A percentile compares a stretch with the other conserved stretches of the same genome.
phyloP scores from a whole-genome alignment of 371 early-diverging fungal genomes.

The Fennellomyces sp. region DNA sequence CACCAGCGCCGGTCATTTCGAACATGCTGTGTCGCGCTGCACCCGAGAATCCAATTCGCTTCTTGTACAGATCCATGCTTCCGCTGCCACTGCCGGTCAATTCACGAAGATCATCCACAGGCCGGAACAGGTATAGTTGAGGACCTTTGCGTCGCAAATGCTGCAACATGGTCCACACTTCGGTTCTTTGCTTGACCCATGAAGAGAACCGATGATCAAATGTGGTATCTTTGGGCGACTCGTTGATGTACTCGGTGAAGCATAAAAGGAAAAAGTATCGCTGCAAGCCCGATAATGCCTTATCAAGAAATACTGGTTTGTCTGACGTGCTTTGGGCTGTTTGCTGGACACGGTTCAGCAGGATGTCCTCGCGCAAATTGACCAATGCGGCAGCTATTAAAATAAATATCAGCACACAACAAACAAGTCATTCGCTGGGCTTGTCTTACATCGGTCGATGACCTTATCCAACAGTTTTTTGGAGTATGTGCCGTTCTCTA shows the following conservation, averaged over 20 bases:
- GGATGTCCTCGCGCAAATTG: constrained; percentile 67
- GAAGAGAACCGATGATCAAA: constrained; percentile 51
- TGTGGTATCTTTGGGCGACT: constrained; percentile 36
- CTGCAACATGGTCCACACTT: constrained; percentile 65
- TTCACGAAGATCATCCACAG: constrained; percentile 65
- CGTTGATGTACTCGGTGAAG: constrained; percentile 63
- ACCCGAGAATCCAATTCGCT: constrained; percentile 11
- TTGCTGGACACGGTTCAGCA: constrained; percentile 63
- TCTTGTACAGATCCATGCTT: background rate
- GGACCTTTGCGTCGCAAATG: constrained; percentile 56
- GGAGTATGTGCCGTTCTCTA: constrained; percentile 55
- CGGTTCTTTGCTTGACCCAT: constrained; percentile 61
- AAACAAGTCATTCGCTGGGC: background rate
- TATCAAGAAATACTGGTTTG: constrained; percentile 18
- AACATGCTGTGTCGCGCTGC: constrained; percentile 45
- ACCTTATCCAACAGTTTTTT: constrained; percentile 62
- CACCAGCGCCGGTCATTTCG: constrained; percentile 49
- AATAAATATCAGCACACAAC: background rate
- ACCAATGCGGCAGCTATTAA: constrained; percentile 60
- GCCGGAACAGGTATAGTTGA: constrained; percentile 62
- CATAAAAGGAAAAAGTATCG: constrained; percentile 69
- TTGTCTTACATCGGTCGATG: constrained; percentile 60
- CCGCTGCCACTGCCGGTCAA: constrained; percentile 17
- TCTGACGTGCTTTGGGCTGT: constrained; percentile 33
- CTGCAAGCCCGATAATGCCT: constrained; percentile 64